Evolutionary conservation across 2,329 filamentous ascomycete species (phyloP), one percentile per base, ranked within the genome.

Genomic region (Xylariaceae sp.): DNA sequence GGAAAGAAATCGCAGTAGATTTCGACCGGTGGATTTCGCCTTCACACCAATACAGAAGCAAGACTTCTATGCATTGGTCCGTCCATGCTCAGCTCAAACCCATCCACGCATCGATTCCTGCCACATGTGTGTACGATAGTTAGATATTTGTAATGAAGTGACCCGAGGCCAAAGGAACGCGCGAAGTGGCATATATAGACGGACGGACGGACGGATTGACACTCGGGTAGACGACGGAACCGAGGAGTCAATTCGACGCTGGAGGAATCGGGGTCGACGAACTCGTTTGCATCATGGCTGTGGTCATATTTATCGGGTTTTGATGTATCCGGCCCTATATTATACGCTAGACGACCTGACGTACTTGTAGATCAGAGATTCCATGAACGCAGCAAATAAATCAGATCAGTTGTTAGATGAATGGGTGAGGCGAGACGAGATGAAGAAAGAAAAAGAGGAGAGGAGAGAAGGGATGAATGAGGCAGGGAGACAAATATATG

Each of bases 1-100:
- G 71, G 71, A 37, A 73, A 71, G 66, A 73, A 72, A 57, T 62
- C 66, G 60, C 65, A 68, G 59, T 71, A 61, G 56, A 18, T 6
- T 8, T 13, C 9, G 11, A 10, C 34, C 5, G 11, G 37, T n/a
- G 2, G 11, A 42, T 42, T 42, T 13, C 37, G 4, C 37, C 37
- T 13, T 42, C 11, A 9, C 37, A 1, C 37, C 11, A 3, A 10
- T 13, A 9, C 9, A 13, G 9, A 42, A 42, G 11, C 37, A 10
- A 42, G 9, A 30, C 37, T 42, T 42, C 7, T 42, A 42, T 13
- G 23, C 9, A 42, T 10, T 4, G 8, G 11, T 42, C 37, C 37
- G 11, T 42, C 37, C 37, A 4, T 42, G 11, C 37, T 42, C 11
- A 42, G 37, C 23, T 30, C 23, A 30, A 30, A 5, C 23, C 23